Conservation (phyloP, 441 rosid genomes). For the Croton laevigatus region DNA sequence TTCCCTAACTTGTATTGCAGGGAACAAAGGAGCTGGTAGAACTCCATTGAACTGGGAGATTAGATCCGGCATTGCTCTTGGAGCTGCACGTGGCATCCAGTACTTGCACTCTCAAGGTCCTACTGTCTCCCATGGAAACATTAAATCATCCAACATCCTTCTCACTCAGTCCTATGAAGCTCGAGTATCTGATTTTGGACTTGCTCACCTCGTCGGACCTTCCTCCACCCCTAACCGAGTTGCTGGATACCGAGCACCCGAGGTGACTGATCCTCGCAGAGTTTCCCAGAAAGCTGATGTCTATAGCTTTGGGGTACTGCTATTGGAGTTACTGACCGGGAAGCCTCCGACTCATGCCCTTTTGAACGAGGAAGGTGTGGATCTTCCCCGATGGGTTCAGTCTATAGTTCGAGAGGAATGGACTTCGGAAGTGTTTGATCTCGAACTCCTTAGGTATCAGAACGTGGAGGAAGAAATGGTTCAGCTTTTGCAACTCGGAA, state of each 20-base stretch:
- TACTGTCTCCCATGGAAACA: slow-evolving; percentile 74
- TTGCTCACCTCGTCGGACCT: slow-evolving; percentile 75
- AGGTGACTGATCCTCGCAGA: slow-evolving; percentile 81
- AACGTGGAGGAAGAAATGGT: slow-evolving; percentile 78
- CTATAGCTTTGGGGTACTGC: slow-evolving; percentile 87
- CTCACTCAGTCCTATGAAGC: slow-evolving; percentile 71
- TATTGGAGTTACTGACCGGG: slow-evolving; percentile 82
- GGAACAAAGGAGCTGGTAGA: slow-evolving; percentile 89
- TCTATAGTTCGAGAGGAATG: slow-evolving; percentile 84
- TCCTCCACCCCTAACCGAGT: slow-evolving; percentile 69
- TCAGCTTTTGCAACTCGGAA: slow-evolving; percentile 78
- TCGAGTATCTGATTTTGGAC: slow-evolving; percentile 85
- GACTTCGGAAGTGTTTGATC: slow-evolving; percentile 85
- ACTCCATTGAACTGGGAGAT: slow-evolving; percentile 82
- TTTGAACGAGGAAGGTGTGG: slow-evolving; percentile 88
- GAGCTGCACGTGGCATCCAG: slow-evolving; percentile 78
- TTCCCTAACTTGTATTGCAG: slow-evolving; percentile 32
- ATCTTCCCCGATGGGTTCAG: slow-evolving; percentile 94
- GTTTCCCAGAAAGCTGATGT: slow-evolving; percentile 95
- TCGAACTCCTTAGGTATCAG: slow-evolving; percentile 77
- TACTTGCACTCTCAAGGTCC: slow-evolving; percentile 85
- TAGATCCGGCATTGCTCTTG: slow-evolving; percentile 71
- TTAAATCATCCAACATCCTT: slow-evolving; percentile 84
- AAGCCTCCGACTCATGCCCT: slow-evolving; percentile 82
- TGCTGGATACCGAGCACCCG: slow-evolving; percentile 92